A percentile compares a stretch with the other conserved stretches of the same genome.
Evolutionary conservation across 768 basidiomycete genomes (phyloP).

Genomic region (Mycena venus): DNA sequence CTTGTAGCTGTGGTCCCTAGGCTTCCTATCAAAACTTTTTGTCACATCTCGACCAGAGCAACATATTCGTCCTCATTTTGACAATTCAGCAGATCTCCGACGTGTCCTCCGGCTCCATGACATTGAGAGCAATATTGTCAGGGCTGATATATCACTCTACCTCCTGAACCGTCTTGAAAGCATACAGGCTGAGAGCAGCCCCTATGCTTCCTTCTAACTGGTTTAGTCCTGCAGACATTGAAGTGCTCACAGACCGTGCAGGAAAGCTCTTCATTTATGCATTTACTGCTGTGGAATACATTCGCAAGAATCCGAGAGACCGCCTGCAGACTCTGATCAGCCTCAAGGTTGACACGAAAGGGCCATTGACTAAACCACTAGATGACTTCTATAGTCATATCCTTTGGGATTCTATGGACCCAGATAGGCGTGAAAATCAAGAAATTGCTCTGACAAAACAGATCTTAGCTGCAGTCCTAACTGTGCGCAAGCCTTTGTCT

Average conservation of each 20-base stretch:
- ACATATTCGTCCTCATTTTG: too few relatives aligned
- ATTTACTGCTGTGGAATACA: not conserved
- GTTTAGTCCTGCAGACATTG: not conserved
- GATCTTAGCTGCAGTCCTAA: not conserved
- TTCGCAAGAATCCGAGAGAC: not conserved
- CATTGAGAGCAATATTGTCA: conserved; percentile 1
- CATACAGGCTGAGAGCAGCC: not conserved
- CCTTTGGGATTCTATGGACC: not conserved
- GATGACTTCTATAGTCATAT: not conserved
- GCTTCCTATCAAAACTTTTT: too few relatives aligned
- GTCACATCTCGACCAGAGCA: too few relatives aligned
- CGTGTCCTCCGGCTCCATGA: too few relatives aligned
- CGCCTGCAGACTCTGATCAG: not conserved
- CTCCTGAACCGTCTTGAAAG: not conserved
- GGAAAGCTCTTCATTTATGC: not conserved
- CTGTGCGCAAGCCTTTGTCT: not conserved
- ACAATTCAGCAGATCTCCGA: too few relatives aligned
- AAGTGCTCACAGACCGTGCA: not conserved
- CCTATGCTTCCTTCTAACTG: not conserved
- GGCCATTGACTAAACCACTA: not conserved
- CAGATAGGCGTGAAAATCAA: not conserved
- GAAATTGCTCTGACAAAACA: not conserved
- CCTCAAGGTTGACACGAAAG: not conserved
- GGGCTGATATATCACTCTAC: not conserved
- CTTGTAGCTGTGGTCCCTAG: too few relatives aligned